A percentile compares a stretch with the other conserved stretches of the same genome.
These are phyloP conservation scores for Limonomyces culmigenus DNA, from an alignment of 1,284 basidiomycete genomes.

Conservation along the genomic window DNA sequence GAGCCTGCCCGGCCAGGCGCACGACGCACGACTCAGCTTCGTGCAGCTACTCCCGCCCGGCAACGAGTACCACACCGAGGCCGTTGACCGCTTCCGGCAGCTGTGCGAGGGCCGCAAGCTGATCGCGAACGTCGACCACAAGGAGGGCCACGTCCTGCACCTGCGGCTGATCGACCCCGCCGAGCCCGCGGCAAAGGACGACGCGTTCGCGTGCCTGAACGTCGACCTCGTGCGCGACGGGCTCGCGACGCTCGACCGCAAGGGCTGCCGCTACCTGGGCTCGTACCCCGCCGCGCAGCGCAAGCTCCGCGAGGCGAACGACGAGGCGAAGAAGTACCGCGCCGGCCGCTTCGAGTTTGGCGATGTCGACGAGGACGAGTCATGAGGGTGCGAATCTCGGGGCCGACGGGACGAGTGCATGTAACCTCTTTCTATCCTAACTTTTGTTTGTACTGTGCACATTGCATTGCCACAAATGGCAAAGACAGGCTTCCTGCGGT, in stretches of 20 bases:
- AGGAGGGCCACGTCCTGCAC: conserved; percentile 63
- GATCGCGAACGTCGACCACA: conserved; percentile 78
- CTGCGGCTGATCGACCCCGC: conserved; percentile 77
- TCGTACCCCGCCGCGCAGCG: conserved; percentile 57
- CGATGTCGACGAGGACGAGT: conserved; percentile 61
- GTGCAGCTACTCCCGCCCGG: conserved; percentile 64
- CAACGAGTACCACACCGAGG: conserved; percentile 76
- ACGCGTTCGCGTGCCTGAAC: conserved; percentile 69
- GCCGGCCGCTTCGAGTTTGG: conserved; percentile 82
- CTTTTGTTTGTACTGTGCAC: too few species aligned
- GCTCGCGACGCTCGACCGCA: conserved; percentile 62
- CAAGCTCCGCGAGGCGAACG: conserved; percentile 45
- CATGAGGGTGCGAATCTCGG: too few species aligned
- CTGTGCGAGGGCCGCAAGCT: conserved; percentile 81
- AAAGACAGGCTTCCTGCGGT: too few species aligned
- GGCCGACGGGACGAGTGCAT: too few species aligned
- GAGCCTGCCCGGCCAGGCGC: conserved; percentile 68
- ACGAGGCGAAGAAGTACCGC: conserved; percentile 58
- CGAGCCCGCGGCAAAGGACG: conserved; percentile 47
- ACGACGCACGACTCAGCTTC: conserved; percentile 74
- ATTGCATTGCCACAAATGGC: too few species aligned
- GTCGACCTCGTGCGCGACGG: conserved; percentile 71
- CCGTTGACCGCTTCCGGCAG: conserved; percentile 69
- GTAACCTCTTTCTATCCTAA: too few species aligned
- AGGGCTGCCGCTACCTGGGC: conserved; percentile 55